Percentiles rank a stretch among this genome's conserved stretches.
Conservation (phyloP, 257 asterid species). For the Solanum neorickii region DNA sequence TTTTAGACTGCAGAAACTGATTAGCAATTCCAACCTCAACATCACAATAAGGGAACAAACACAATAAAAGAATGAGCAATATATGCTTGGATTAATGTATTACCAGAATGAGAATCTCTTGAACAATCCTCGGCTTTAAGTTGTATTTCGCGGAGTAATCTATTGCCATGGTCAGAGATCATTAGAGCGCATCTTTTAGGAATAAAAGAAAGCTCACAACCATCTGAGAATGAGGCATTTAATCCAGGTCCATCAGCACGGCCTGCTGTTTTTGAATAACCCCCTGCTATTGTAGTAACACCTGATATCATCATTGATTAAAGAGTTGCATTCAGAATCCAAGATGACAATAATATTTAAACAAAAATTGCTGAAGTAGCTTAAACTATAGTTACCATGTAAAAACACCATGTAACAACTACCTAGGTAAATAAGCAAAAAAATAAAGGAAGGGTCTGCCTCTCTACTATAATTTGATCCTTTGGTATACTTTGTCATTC, state of each 20-base stretch:
- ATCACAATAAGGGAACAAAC: not conserved
- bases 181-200: slow-evolving; percentile 65
- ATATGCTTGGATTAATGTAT: not conserved
- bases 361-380: not conserved
- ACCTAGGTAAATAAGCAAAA: not conserved
- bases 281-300: slow-evolving; percentile 91
- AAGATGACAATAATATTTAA: not conserved
- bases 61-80: not conserved
- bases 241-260: slow-evolving; percentile 57
- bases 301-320: slow-evolving; percentile 26
- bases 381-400: not conserved
- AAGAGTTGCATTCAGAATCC: not conserved
- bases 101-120: slow-evolving; percentile 48
- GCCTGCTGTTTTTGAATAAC: slow-evolving; percentile 43
- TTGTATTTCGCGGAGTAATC: slow-evolving; percentile 57
- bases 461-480: not conserved
- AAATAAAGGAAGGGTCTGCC: not conserved
- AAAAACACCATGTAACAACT: not conserved
- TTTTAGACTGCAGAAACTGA: not conserved
- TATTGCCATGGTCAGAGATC: slow-evolving; percentile 60
- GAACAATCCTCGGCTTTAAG: slow-evolving; percentile 59
- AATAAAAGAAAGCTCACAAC: slow-evolving; percentile 41
- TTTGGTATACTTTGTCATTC: not conserved
- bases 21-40: not conserved
- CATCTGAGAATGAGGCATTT: slow-evolving; percentile 58